phyloP scores from a whole-genome alignment of 257 asterid genomes.

The Nicotiana tomentosiformis region DNA sequence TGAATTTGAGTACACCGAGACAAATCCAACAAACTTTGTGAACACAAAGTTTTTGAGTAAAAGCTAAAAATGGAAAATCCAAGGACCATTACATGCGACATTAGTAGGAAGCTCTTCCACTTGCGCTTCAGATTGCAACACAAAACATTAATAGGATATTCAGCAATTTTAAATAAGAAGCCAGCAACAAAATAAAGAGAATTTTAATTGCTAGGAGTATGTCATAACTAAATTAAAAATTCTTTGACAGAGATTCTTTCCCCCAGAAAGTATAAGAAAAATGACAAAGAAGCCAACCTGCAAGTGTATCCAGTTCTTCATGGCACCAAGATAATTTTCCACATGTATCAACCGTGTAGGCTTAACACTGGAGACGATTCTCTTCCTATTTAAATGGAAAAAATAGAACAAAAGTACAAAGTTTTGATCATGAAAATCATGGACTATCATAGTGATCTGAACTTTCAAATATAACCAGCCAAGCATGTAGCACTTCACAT shows the following conservation, averaged over 20 bases:
- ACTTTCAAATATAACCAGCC: neutral
- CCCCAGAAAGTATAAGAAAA: conserved; percentile 3
- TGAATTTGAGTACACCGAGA: neutral
- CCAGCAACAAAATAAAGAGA: neutral
- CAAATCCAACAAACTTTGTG: neutral
- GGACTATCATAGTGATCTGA: neutral
- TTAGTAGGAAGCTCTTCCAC: neutral
- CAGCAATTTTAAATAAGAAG: neutral
- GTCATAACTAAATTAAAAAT: neutral
- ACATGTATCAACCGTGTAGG: conserved; percentile 96
- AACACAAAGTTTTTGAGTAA: neutral
- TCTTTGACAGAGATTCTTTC: neutral
- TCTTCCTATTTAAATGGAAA: conserved; percentile 46
- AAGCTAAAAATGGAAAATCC: neutral
- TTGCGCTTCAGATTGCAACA: neutral
- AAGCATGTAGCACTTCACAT: neutral
- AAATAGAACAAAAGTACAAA: neutral
- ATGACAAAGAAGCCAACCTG: conserved; percentile 45
- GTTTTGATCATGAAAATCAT: neutral
- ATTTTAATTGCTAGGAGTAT: neutral
- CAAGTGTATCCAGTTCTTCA: conserved; percentile 82
- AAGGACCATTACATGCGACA: neutral
- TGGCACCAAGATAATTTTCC: conserved; percentile 92
- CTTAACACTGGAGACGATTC: conserved; percentile 97
- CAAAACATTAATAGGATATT: neutral